Conservation (phyloP, 805 yeast genomes). For the Schwanniomyces sp. region DNA sequence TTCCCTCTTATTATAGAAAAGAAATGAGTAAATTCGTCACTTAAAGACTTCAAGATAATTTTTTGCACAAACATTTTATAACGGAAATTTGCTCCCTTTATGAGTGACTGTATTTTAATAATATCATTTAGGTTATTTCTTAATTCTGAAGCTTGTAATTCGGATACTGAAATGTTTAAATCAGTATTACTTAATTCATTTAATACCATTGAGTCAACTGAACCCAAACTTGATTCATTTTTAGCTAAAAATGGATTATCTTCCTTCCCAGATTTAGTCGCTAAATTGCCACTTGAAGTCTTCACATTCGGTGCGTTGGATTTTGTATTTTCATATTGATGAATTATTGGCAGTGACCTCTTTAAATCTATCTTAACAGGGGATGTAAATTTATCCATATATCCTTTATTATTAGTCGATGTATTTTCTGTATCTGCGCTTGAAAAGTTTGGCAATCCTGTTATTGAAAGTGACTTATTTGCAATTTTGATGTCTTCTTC, state of each 20-base stretch:
- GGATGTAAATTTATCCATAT: slow-evolving; percentile 21
- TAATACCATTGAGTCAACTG: neutral
- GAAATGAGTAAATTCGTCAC: slow-evolving; percentile 47
- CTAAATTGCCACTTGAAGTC: neutral
- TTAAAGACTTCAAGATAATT: slow-evolving; percentile 59
- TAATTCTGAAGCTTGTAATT: neutral
- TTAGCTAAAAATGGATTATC: neutral
- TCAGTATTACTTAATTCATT: neutral
- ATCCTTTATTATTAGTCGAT: slow-evolving; percentile 13
- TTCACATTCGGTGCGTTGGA: neutral
- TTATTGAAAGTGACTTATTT: slow-evolving; percentile 65
- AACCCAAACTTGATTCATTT: neutral
- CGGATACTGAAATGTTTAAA: neutral
- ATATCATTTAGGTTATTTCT: slow-evolving; percentile 24
- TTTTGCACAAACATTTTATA: slow-evolving; percentile 62
- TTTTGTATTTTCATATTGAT: neutral
- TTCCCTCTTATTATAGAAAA: slow-evolving; percentile 56
- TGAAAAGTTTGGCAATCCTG: slow-evolving; percentile 73
- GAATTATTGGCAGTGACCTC: neutral
- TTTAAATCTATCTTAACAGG: slow-evolving; percentile 7
- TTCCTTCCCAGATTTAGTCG: neutral
- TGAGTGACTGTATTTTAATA: slow-evolving; percentile 61
- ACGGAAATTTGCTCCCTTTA: slow-evolving; percentile 68
- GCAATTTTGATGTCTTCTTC: slow-evolving; percentile 70
- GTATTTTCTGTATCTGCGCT: slow-evolving; percentile 33